A percentile compares a stretch with the other conserved stretches of the same genome.
These are phyloP conservation scores for Magnusiomyces sp. DNA, from an alignment of 1,139 yeast species.

Conservation along the genomic window DNA sequence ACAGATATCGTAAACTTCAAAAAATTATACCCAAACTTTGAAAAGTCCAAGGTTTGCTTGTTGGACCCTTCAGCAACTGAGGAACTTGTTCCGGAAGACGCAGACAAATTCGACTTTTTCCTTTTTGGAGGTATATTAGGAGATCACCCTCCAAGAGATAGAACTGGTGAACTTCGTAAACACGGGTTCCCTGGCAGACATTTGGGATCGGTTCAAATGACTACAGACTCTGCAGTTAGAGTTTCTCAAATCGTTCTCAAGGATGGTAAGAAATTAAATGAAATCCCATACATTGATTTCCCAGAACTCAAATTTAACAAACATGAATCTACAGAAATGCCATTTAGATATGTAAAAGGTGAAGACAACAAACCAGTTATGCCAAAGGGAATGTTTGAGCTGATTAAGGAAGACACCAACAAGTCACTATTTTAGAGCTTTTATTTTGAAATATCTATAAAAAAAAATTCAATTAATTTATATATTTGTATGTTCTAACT, in stretches of 20 bases:
- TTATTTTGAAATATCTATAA: background rate
- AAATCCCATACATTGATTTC: constrained; percentile 77
- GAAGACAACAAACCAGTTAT: constrained; percentile 59
- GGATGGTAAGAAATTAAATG: constrained; percentile 46
- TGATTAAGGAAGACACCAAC: constrained; percentile 70
- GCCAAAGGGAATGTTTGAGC: constrained; percentile 84
- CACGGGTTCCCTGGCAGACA: constrained; percentile 78
- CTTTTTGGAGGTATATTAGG: constrained; percentile 96
- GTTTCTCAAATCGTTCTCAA: constrained; percentile 73
- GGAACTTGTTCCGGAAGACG: constrained; percentile 67
- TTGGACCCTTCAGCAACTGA: constrained; percentile 79
- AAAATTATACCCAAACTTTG: constrained; percentile 35
- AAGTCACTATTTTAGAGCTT: constrained; percentile 26
- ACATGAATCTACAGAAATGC: constrained; percentile 95
- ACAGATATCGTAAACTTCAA: constrained; percentile 51
- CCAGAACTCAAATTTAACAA: constrained; percentile 87
- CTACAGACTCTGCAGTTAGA: constrained; percentile 94
- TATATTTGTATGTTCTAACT: constrained; percentile 1
- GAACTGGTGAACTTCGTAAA: constrained; percentile 83
- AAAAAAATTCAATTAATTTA: background rate
- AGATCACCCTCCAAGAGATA: constrained; percentile 91
- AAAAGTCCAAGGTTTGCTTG: constrained; percentile 57
- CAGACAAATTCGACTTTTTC: constrained; percentile 63
- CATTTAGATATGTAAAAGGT: constrained; percentile 78
- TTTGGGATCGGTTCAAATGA: constrained; percentile 85